A percentile compares a stretch with the other conserved stretches of the same genome.
Evolutionary conservation across 2,329 filamentous ascomycete genomes (phyloP).

Genomic region (Neonectria sp.): DNA sequence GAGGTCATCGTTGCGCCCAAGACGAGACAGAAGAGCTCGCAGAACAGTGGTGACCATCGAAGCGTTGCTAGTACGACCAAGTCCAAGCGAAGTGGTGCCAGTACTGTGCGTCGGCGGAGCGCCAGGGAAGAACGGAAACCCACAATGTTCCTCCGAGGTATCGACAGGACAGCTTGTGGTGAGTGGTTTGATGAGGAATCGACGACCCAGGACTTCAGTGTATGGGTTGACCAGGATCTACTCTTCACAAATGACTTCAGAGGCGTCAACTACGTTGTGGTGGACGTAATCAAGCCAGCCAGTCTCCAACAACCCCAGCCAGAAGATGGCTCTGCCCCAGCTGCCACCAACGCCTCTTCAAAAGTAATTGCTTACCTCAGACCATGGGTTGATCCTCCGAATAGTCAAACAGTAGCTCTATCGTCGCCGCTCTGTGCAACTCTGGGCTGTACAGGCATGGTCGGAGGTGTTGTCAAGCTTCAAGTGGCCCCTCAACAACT

Average conservation of each 20-base stretch:
- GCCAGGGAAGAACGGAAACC: conserved; percentile 76
- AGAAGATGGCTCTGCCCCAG: conserved; percentile 75
- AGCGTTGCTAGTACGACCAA: conserved; percentile 86
- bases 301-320: conserved; percentile 80
- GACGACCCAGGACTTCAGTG: conserved; percentile 72
- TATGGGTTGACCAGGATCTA: conserved; percentile 90
- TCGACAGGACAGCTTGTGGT: conserved; percentile 78
- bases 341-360: conserved; percentile 57
- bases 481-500: conserved; percentile 84
- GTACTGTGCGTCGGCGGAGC: conserved; percentile 73
- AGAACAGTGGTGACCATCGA: conserved; percentile 79
- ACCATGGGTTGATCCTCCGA: conserved; percentile 89
- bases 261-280: conserved; percentile 82
- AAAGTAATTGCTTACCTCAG: conserved; percentile 84
- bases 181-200: conserved; percentile 85
- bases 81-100: conserved; percentile 84
- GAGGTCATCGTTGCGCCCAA: conserved; percentile 99
- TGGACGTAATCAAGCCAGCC: conserved; percentile 90
- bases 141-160: conserved; percentile 82
- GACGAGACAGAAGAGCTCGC: conserved; percentile 78
- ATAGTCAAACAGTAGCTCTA: conserved; percentile 83
- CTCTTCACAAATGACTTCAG: conserved; percentile 80
- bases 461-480: conserved; percentile 89
- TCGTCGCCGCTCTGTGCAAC: conserved; percentile 83
- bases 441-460: conserved; percentile 79